Base-by-base conservation (phyloP, 2,329 filamentous ascomycete genomes). In the Exophiala calicioides region DNA sequence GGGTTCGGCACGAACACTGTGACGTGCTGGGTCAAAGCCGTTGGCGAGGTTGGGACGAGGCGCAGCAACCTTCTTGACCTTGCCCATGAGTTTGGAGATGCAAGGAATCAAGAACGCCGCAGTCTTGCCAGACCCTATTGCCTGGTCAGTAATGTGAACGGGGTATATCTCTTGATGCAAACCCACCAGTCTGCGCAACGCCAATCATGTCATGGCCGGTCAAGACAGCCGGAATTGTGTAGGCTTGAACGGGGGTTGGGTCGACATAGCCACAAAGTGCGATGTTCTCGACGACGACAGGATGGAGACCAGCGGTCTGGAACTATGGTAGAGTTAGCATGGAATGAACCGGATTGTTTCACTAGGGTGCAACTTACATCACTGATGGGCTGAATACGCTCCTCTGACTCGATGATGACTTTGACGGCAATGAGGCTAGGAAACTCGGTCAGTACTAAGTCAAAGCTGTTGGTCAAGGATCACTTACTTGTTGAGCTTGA, bases 31-130 rank as follows among this genome's bases (percentile, higher is more conserved):
- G 8, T 79, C 69, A 60, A 82, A 85, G 0, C 70, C 75, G 1
- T 67, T 65, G 0, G 80, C 58, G 4, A 68, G 74, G 53, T 85
- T 82, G 0, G 90, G 89, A 3, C 90, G 86, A 33, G 82, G 77
- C 4, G 88, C 90, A 1, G 85, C 84, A 5, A 96, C 72, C 69
- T 90, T 90, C 71, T 90, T 93, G 4, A 87, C 89, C 71, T 97
- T 97, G 19, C 93, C 93, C 89, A 97, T 96, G 16, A 98, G 72
- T 65, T 87, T 86, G 50, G 90, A 95, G 40, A 97, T 62, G 50
- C 95, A 87, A 0, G 93, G 93, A 44, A 96, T 81, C 3, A 98
- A 70, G 62, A 93, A 98, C 0, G 93, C 90, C 0, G 87, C 91
- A 0, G 93, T 98, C 75, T 98, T 98, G 41, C 93, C 93, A 19